Base-by-base conservation (phyloP, 2,329 filamentous ascomycete genomes). In the Rosellinia necatrix region DNA sequence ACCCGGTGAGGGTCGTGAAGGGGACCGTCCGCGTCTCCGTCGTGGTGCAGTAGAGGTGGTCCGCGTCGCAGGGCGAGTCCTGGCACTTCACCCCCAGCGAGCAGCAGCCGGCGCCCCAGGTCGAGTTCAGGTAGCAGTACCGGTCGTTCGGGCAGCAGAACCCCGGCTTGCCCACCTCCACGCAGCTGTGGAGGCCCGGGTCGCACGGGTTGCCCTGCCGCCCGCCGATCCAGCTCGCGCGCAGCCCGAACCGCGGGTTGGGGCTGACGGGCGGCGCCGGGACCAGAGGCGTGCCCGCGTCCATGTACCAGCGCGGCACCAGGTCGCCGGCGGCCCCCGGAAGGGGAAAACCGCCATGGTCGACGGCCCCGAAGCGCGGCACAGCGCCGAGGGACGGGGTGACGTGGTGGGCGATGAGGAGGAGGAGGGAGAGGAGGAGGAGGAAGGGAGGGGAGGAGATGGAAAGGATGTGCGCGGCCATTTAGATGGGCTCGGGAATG, bases 61-160 rank as follows among this genome's bases (percentile, higher is more conserved):
- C 44, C 21, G 61, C 48, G 3, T 7, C 3, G 49, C 66, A 68
- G 10, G 34, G 35, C 27, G 64, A 60, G 6, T 38, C 59, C 3
- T 9, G 9, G 30, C 67, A 69, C 1, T 35, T 25, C 2, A 34
- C 6, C 15, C 67, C 67, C 1, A 65, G 29, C 17, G 35, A 13
- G 34, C 67, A 69, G 56, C 67, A 69, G n/a, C 25, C n/a, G 9
- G 60, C 9, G 3, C 13, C 3, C 63, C 64, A 66, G 15, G 19
- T 19, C 15, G 21, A 1, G 44, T 66, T 17, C 15, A 63, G 10
- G 40, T 62, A 67, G 60, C 67, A 69, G 54, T 68, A 68, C 35
- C 59, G 29, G 53, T 67, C 61, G 49, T 68, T 65, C 7, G 4
- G 2, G 35, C 67, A 69, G 51, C 67, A 69, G 0, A 4, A 4